Percentiles rank a stretch among this genome's conserved stretches.
Evolutionary conservation across 176 grass and related monocot species (phyloP).

Genomic region (Pontederia crassipes): DNA sequence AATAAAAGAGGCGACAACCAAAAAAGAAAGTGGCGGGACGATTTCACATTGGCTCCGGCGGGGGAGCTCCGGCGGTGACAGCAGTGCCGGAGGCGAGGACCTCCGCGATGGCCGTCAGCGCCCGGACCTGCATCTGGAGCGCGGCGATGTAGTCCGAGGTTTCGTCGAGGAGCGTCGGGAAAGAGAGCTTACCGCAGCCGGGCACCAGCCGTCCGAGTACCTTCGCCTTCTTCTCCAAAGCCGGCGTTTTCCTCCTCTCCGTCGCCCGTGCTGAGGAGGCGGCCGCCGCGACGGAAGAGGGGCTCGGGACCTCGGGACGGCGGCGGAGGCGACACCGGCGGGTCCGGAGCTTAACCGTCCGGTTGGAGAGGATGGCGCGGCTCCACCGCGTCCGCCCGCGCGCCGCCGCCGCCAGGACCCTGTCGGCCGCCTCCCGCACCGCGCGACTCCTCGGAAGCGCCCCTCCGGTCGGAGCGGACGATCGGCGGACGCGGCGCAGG

Average conservation of each 20-base stretch:
- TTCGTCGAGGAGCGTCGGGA: slow-evolving; percentile 57
- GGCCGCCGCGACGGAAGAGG: not conserved
- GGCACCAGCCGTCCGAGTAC: slow-evolving; percentile 70
- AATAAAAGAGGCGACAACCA: too few relatives aligned
- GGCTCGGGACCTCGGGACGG: slow-evolving; percentile 28
- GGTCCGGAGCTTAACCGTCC: slow-evolving; percentile 29
- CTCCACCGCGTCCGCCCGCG: slow-evolving; percentile 73
- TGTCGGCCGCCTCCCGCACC: slow-evolving; percentile 72
- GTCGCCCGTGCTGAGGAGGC: not conserved
- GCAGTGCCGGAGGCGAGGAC: slow-evolving; percentile 44
- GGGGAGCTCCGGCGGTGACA: slow-evolving; percentile 10
- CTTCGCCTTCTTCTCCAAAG: slow-evolving; percentile 46
- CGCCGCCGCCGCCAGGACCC: slow-evolving; percentile 52
- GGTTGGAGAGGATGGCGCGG: slow-evolving; percentile 58
- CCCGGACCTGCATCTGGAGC: slow-evolving; percentile 92
- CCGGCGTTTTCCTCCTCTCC: slow-evolving; percentile 16
- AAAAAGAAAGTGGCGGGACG: too few relatives aligned
- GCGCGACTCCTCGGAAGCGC: not conserved
- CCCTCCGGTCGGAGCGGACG: not conserved
- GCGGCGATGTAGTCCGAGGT: slow-evolving; percentile 74
- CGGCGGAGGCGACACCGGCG: not conserved
- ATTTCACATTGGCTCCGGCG: not conserved
- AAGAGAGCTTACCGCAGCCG: slow-evolving; percentile 63
- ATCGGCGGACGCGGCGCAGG: slow-evolving; percentile 48
- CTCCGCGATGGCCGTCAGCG: slow-evolving; percentile 66